These are phyloP conservation scores for Xylaria arbuscula DNA, from an alignment of 2,329 filamentous ascomycete genomes.

Conservation along the genomic window DNA sequence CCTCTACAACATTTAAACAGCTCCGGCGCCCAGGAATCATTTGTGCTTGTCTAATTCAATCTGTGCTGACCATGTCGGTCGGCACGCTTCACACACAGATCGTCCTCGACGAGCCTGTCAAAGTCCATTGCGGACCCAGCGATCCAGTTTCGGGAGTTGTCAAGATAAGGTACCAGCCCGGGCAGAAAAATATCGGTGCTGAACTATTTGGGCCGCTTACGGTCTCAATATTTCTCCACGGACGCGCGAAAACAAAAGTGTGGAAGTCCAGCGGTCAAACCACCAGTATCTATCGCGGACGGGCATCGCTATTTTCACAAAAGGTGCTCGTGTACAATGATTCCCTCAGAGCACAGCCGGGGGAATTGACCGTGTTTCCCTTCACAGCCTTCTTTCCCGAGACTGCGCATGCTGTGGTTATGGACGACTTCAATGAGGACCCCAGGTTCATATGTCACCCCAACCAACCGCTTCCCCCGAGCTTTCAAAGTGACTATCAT, in stretches of 20 bases:
- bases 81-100: slow-evolving; percentile 27
- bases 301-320: slow-evolving; percentile 24
- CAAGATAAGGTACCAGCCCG: slow-evolving; percentile 24
- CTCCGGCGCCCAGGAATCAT: neutral
- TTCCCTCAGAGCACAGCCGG: slow-evolving; percentile 28
- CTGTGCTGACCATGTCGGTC: slow-evolving; percentile 25
- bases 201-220: slow-evolving; percentile 35
- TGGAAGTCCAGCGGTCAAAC: slow-evolving; percentile 26
- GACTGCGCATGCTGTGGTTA: neutral
- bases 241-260: slow-evolving; percentile 36
- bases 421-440: slow-evolving; percentile 8
- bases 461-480: slow-evolving; percentile 32
- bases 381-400: slow-evolving; percentile 35
- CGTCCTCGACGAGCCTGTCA: slow-evolving; percentile 30
- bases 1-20: neutral
- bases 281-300: slow-evolving; percentile 31
- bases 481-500: slow-evolving; percentile 23
- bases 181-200: slow-evolving; percentile 4
- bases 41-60: neutral
- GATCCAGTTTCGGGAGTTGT: slow-evolving; percentile 34
- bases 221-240: slow-evolving; percentile 32
- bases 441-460: slow-evolving; percentile 11
- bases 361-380: slow-evolving; percentile 1
- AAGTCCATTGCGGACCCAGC: slow-evolving; percentile 28
- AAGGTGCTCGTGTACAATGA: slow-evolving; percentile 28